Evolutionary conservation across 352 stramenopile genomes (phyloP), one percentile per base, ranked within the genome.

Genomic region (Elongisporangium senticosum): DNA sequence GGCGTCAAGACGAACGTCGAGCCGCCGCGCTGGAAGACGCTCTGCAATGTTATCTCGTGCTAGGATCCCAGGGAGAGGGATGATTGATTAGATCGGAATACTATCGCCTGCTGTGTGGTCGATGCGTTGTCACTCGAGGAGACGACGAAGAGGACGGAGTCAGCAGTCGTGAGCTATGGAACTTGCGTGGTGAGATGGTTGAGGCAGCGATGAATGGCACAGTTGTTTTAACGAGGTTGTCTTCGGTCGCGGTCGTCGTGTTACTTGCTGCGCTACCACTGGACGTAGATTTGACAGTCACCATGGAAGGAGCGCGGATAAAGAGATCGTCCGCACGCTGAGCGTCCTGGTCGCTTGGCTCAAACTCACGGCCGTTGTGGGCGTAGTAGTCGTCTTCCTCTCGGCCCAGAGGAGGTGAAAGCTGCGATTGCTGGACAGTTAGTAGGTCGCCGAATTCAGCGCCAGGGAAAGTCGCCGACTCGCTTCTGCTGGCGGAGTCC

Each of bases 21-120:
- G 60, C 77, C 80, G 3, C 80, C 80, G 21, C 75, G 80, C 14
- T 90, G 80, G 80, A 90, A 87, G 58, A 79, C 69, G 48, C 57
- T 87, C 15, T 71, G 76, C 55, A 86, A 74, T 43, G 77, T 77
- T 20, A 87, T 90, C 56, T 77, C 80, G 6, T 90, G 79, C 62
- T 90, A 62, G 69, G 21, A 23, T 19, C 0, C 51, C 26, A 62
- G 17, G 6, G n/a, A 48, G 39, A 10, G 51, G 51, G 11, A 11
- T 17, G n/a, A 51, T 28, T 55, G 24, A 26, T 23, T 14, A 23
- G 13, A 47, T 17, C 6, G 13, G 14, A 14, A 23, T 6, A 10
- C 37, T 40, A 15, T 23, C 19, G 22, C 21, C 15, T 17, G 47
- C 20, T 53, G 3, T 59, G 14, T 52, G 58, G 39, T 49, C 58